A percentile compares a stretch with the other conserved stretches of the same genome.
Evolutionary conservation across 805 yeast genomes (phyloP).

Genomic region (Suhomyces kilbournensis): DNA sequence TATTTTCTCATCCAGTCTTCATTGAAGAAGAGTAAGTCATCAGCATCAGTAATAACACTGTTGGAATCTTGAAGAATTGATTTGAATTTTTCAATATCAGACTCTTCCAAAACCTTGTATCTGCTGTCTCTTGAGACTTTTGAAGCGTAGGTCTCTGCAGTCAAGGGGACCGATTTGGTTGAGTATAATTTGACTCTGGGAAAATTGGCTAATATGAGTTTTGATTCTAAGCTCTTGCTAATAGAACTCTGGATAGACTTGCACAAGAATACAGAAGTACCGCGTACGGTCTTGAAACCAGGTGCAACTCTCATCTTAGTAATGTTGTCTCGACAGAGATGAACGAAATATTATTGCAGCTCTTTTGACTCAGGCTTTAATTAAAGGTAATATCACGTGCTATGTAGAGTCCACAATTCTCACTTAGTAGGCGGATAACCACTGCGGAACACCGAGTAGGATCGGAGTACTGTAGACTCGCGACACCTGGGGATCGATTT

Average conservation of each 20-base stretch:
- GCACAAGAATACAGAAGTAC: background rate
- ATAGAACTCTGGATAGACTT: background rate
- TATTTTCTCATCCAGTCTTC: conserved; percentile 96
- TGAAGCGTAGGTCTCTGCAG: conserved; percentile 67
- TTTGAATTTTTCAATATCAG: conserved; percentile 61
- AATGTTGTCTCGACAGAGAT: background rate
- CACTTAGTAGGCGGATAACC: background rate
- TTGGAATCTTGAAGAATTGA: conserved; percentile 51
- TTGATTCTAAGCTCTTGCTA: background rate
- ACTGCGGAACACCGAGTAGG: background rate
- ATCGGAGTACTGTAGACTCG: background rate
- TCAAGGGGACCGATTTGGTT: conserved; percentile 46
- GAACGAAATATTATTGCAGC: background rate
- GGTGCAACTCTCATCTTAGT: background rate
- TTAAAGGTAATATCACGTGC: background rate
- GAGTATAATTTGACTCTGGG: conserved; percentile 15
- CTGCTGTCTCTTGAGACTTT: conserved; percentile 48
- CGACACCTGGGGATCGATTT: background rate
- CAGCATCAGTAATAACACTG: conserved; percentile 51
- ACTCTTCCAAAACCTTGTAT: conserved; percentile 50
- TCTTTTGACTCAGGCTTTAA: background rate
- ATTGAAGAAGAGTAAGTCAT: conserved; percentile 69
- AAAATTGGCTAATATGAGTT: background rate
- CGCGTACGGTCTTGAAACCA: background rate
- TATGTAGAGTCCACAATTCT: background rate